Evolutionary conservation across 2,329 filamentous ascomycete species (phyloP).

Genomic region (Penicillium sp.): DNA sequence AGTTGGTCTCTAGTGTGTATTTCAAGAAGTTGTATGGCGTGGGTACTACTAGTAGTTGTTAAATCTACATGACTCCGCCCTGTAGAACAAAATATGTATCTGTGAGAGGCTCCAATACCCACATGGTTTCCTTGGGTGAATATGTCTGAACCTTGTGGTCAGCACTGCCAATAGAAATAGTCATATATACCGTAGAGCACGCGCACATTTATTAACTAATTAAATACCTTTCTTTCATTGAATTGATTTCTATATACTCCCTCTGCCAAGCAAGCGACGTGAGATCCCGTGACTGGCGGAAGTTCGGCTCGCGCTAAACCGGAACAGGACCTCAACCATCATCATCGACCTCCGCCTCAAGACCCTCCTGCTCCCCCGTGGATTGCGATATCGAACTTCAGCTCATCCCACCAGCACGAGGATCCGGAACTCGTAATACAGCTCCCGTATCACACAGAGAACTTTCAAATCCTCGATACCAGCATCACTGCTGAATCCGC

Average conservation of each 20-base stretch:
- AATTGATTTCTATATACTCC: neutral
- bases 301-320: conserved; percentile 31
- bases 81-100: too few relatives aligned
- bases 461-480: conserved; percentile 15
- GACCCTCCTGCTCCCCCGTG: conserved; percentile 10
- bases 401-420: neutral
- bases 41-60: too few relatives aligned
- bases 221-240: neutral
- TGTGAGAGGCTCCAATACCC: too few relatives aligned
- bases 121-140: too few relatives aligned
- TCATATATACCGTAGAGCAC: too few relatives aligned
- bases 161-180: too few relatives aligned
- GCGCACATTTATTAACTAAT: too few relatives aligned
- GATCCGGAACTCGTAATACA: too few relatives aligned
- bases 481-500: conserved; percentile 25
- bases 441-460: neutral
- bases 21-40: too few relatives aligned
- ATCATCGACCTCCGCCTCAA: conserved; percentile 29
- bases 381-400: conserved; percentile 10
- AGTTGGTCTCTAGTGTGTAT: too few relatives aligned
- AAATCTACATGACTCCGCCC: too few relatives aligned
- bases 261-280: neutral
- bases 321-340: conserved; percentile 25
- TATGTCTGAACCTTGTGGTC: too few relatives aligned
- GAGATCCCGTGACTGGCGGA: conserved; percentile 35